A percentile compares a stretch with the other conserved stretches of the same genome.
Evolutionary conservation across 2,329 filamentous ascomycete species (phyloP).

Genomic region (Diaporthe citriasiana): DNA sequence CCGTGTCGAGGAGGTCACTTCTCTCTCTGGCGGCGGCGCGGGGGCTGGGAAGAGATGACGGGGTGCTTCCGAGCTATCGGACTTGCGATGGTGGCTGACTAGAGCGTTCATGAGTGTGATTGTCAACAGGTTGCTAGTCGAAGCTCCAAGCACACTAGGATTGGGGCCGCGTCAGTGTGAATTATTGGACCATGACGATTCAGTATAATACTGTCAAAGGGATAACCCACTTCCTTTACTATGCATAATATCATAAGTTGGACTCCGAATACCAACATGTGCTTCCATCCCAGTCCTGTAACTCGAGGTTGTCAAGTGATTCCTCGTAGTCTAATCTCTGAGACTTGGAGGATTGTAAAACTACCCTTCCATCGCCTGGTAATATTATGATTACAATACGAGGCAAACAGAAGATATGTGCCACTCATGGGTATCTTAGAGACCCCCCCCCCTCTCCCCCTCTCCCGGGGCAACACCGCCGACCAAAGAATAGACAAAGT

Average conservation of each 20-base stretch:
- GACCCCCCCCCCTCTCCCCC: too few relatives aligned
- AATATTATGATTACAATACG: background rate
- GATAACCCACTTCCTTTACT: background rate
- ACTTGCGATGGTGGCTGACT: too few relatives aligned
- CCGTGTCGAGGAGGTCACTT: constrained; percentile 3
- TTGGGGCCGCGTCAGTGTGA: background rate
- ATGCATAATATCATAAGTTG: background rate
- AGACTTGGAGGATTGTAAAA: background rate
- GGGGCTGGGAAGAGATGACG: constrained; percentile 15
- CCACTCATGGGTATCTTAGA: background rate
- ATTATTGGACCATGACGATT: background rate
- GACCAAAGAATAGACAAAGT: background rate
- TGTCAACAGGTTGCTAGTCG: background rate
- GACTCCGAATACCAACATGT: background rate
- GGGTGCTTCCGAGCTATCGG: background rate
- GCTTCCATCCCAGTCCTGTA: background rate
- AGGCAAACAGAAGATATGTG: background rate
- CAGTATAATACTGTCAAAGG: background rate
- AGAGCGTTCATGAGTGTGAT: background rate
- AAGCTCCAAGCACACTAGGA: too few relatives aligned
- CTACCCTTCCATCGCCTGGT: too few relatives aligned
- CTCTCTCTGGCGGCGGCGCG: constrained; percentile 11
- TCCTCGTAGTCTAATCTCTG: too few relatives aligned
- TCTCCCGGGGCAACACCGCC: too few relatives aligned
- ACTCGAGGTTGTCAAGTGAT: background rate